These are phyloP conservation scores for Aaosphaeria pasadenensis DNA, from an alignment of 2,329 filamentous ascomycete species.

Conservation along the genomic window DNA sequence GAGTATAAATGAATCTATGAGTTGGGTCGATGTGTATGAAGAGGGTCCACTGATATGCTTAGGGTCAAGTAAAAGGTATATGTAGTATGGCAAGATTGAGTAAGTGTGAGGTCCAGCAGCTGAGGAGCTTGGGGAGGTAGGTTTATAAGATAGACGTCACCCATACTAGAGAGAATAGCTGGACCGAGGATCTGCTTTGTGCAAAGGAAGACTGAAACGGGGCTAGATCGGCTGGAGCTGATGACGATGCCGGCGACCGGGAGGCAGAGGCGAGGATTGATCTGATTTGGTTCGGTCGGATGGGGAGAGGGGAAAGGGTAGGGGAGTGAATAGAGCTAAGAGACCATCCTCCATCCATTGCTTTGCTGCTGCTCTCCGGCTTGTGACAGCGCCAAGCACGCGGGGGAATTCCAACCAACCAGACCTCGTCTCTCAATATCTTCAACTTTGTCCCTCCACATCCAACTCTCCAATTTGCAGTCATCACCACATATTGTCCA, in stretches of 20 bases:
- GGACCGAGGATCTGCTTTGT: conserved; percentile 34
- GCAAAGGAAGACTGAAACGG: conserved; percentile 11
- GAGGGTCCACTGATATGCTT: not conserved
- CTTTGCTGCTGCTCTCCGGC: conserved; percentile 5
- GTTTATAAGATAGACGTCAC: conserved; percentile 31
- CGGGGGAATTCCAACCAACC: not conserved
- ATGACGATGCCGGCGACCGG: not conserved
- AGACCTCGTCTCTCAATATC: not conserved
- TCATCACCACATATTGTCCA: not conserved
- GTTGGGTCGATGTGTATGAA: conserved; percentile 1
- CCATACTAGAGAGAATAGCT: conserved; percentile 19
- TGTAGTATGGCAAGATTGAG: not conserved
- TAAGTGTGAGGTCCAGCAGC: conserved; percentile 8
- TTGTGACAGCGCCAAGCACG: conserved; percentile 34
- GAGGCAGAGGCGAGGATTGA: not conserved
- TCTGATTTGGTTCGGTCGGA: conserved; percentile 22
- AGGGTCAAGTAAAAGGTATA: not conserved
- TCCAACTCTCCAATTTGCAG: not conserved
- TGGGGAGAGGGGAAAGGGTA: conserved; percentile 11
- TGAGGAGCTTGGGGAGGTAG: conserved; percentile 12
- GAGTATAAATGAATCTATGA: conserved; percentile 5
- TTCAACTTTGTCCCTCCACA: not conserved
- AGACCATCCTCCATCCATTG: not conserved
- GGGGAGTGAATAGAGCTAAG: too few relatives aligned
- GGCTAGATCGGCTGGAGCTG: conserved; percentile 25